These are phyloP conservation scores for Galium porrigens DNA, from an alignment of 305 asterid genomes.

Conservation along the genomic window DNA sequence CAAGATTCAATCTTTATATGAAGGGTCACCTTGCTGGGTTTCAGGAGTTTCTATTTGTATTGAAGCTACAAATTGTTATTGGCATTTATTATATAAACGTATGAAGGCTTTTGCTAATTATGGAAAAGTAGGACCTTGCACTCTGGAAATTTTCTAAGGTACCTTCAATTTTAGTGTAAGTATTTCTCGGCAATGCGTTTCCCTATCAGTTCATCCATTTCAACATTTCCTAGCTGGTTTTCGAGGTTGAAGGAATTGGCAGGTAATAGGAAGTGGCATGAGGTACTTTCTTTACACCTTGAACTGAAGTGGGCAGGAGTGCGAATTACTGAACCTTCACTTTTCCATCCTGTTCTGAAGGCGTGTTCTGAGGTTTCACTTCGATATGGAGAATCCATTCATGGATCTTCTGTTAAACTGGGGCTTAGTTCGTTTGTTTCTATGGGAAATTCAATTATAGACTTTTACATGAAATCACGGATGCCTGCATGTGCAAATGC, in stretches of 20 bases:
- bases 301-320: conserved; percentile 27
- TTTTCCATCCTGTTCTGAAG: conserved; percentile 47
- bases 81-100: not conserved
- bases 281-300: conserved; percentile 33
- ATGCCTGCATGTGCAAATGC: conserved; percentile 27
- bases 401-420: conserved; percentile 47
- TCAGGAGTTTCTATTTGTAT: conserved; percentile 1
- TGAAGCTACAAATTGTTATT: not conserved
- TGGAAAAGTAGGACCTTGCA: not conserved
- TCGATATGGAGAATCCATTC: conserved; percentile 40
- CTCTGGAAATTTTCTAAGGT: not conserved
- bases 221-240: conserved; percentile 16
- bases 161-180: not conserved
- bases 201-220: conserved; percentile 9
- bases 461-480: conserved; percentile 63
- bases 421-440: conserved; percentile 47
- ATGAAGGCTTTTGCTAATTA: not conserved
- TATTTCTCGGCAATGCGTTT: conserved; percentile 8
- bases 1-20: not conserved
- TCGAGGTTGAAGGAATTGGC: conserved; percentile 34
- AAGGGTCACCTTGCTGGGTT: not conserved
- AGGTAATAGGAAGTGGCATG: conserved; percentile 42
- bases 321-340: conserved; percentile 33
- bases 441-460: conserved; percentile 51
- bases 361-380: conserved; percentile 40